Base-by-base conservation (phyloP, 768 basidiomycete species). In the Trametes meyenii region DNA sequence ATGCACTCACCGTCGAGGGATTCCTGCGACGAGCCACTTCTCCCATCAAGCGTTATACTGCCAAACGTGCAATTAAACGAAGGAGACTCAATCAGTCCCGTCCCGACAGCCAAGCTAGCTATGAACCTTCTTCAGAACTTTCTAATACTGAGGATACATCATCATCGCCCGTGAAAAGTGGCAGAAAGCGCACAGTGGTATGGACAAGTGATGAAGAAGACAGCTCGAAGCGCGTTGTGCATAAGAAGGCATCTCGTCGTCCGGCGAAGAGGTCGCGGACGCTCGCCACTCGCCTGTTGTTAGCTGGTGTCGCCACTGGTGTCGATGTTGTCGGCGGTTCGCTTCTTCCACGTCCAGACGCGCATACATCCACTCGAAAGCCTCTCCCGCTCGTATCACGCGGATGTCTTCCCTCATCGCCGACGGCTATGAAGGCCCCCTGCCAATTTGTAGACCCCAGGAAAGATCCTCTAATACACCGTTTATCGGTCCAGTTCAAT, bases 21-120 rank as follows among this genome's bases (percentile, higher is more conserved):
- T 5, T 89, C 93, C 61, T 84, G 76, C n/a, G 88, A 69, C 13
- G 96, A 71, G 85, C 96, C 88, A 16, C 79, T 8, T 54, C 46
- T 2, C 51, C 60, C 0, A 43, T 45, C 16, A 52, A 44, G 17
- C 50, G 38, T 4, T 61, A 61, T 24, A 54, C 42, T 12, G n/a
- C n/a, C 12, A 44, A 53, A 5, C 29, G 36, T 5, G 43, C 36
- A 2, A 52, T 12, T 23, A 40, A 21, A 5, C 44, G 24, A 24
- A 39, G 26, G 50, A 29, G 8, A 21, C 14, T 7, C 3, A 3
- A 19, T 17, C 8, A 4, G 17, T 5, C 16, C 17, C 1, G 2
- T 5, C 42, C 21, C 5, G 14, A 17, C 19, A 52, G 40, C 23
- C 23, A 42, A 29, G 29, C 29, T 5, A 16, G 4, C 19, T 56